These are phyloP conservation scores for Entonaema liquescens DNA, from an alignment of 495 filamentous ascomycete species.

Conservation along the genomic window DNA sequence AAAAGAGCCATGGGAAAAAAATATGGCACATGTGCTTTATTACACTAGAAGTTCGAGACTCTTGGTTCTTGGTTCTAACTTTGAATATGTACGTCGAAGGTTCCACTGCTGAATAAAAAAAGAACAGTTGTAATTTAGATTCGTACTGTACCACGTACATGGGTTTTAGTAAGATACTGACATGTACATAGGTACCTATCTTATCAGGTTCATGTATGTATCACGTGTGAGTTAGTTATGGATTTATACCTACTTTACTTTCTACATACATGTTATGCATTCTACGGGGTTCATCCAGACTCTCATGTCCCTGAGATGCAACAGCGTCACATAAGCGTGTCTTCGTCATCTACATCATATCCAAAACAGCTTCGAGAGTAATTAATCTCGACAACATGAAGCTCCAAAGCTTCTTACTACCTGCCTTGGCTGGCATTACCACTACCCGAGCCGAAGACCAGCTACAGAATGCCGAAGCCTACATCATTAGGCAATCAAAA, in stretches of 20 bases:
- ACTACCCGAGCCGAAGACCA: constrained; percentile 38
- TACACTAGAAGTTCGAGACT: constrained; percentile 22
- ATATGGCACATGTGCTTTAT: constrained; percentile 31
- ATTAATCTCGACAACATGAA: constrained; percentile 41
- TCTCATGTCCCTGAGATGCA: constrained; percentile 3
- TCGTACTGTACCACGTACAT: background rate
- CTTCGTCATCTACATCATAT: constrained; percentile 10
- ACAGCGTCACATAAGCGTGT: constrained; percentile 15
- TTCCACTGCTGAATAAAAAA: background rate
- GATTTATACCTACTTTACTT: background rate
- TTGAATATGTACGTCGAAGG: background rate
- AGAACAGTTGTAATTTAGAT: background rate
- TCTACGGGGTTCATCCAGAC: constrained; percentile 1
- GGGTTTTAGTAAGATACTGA: too few relatives aligned
- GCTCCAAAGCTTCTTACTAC: constrained; percentile 50
- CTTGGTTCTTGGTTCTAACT: background rate
- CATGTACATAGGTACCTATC: constrained; percentile 11
- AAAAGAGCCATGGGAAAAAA: background rate
- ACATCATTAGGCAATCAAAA: constrained; percentile 41
- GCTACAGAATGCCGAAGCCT: constrained; percentile 38
- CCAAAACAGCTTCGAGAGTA: constrained; percentile 17
- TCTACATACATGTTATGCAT: background rate
- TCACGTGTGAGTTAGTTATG: constrained; percentile 3
- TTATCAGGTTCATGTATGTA: constrained; percentile 14
- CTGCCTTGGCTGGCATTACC: constrained; percentile 48